These are phyloP conservation scores for Pistacia vera DNA, from an alignment of 345 rosid genomes.

Conservation along the genomic window DNA sequence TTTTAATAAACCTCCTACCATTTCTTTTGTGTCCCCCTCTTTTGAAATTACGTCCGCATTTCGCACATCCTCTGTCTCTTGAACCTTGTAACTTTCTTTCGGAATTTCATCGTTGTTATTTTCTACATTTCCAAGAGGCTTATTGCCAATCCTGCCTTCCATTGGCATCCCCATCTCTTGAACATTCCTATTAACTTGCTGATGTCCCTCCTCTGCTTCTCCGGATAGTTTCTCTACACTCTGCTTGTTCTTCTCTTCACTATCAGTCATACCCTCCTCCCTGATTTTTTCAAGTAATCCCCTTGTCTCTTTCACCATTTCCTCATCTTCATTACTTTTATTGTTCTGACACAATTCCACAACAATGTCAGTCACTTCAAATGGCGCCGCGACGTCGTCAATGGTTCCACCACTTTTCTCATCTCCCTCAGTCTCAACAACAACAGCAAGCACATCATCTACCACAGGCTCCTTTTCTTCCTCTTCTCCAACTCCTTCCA, in stretches of 20 bases:
- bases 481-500: conserved; percentile 1
- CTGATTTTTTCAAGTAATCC: conserved; percentile 45
- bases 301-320: conserved; percentile 40
- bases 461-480: conserved; percentile 7
- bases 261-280: conserved; percentile 37
- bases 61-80: not conserved
- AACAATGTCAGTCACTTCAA: conserved; percentile 21
- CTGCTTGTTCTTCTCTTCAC: conserved; percentile 6
- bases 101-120: not conserved
- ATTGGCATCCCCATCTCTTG: conserved; percentile 6
- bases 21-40: not conserved
- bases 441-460: conserved; percentile 1
- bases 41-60: not conserved
- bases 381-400: conserved; percentile 4
- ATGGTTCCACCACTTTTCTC: conserved; percentile 6
- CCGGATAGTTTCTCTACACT: not conserved
- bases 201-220: conserved; percentile 10
- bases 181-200: not conserved
- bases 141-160: conserved; percentile 12
- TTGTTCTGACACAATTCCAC: conserved; percentile 21
- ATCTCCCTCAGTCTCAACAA: conserved; percentile 18
- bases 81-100: not conserved
- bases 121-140: conserved; percentile 17
- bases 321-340: conserved; percentile 31
- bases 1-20: not conserved